A percentile compares a stretch with the other conserved stretches of the same genome.
Evolutionary conservation across 2,329 filamentous ascomycete species (phyloP).

Genomic region (Xylaria sp.): DNA sequence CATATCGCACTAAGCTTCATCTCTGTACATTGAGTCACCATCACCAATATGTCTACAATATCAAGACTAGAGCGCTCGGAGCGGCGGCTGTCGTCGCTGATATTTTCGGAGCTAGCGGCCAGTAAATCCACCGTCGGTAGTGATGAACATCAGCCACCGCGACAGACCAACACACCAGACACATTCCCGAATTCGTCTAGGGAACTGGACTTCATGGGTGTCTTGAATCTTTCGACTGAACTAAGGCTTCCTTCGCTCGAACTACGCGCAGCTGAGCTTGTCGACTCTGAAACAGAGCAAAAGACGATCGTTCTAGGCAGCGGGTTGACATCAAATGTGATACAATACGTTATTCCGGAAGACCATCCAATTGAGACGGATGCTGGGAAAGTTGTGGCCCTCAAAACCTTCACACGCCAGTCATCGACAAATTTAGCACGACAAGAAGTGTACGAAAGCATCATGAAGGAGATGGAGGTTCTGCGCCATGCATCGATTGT

Average conservation of each 20-base stretch:
- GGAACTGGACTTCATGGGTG: background rate
- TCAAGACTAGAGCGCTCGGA: background rate
- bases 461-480: conserved; percentile 25
- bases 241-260: conserved; percentile 16
- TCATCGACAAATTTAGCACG: background rate
- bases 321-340: conserved; percentile 25
- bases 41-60: background rate
- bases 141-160: background rate
- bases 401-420: conserved; percentile 11
- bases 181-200: background rate
- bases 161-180: background rate
- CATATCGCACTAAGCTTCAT: background rate
- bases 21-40: background rate
- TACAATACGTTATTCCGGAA: conserved; percentile 16
- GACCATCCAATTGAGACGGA: background rate
- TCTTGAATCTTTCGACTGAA: background rate
- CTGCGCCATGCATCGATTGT: conserved; percentile 9
- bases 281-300: background rate
- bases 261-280: conserved; percentile 4
- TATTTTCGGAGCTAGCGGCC: background rate
- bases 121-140: background rate
- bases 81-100: background rate
- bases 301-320: conserved; percentile 24
- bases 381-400: conserved; percentile 7
- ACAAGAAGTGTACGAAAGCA: conserved; percentile 22